A percentile compares a stretch with the other conserved stretches of the same genome.
Evolutionary conservation across 2,329 filamentous ascomycete species (phyloP).

Genomic region (Botrytis elliptica): DNA sequence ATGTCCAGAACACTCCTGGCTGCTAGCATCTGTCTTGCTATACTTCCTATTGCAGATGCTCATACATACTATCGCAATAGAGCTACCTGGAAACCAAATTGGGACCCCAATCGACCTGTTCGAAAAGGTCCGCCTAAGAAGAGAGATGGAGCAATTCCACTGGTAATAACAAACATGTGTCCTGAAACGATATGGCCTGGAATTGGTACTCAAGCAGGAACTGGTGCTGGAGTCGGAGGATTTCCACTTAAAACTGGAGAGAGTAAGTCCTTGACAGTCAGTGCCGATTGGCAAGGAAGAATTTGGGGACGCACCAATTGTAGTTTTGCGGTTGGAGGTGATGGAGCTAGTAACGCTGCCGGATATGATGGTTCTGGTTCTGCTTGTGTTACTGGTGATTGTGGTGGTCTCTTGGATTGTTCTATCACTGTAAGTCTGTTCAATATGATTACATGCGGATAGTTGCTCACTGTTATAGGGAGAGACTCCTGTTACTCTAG

Average conservation of each 20-base stretch:
- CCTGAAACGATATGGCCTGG: slow-evolving; percentile 72
- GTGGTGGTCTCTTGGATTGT: slow-evolving; percentile 68
- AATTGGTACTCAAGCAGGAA: slow-evolving; percentile 69
- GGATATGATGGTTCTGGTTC: slow-evolving; percentile 45
- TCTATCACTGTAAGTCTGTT: slow-evolving; percentile 58
- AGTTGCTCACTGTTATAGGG: slow-evolving; percentile 51
- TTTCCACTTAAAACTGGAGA: slow-evolving; percentile 63
- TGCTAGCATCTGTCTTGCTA: slow-evolving; percentile 25
- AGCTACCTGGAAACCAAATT: slow-evolving; percentile 17
- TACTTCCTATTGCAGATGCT: slow-evolving; percentile 26
- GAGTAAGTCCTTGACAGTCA: slow-evolving; percentile 62
- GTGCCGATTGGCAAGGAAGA: slow-evolving; percentile 74
- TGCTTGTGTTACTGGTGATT: slow-evolving; percentile 75
- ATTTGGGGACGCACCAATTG: slow-evolving; percentile 85
- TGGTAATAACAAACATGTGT: slow-evolving; percentile 72
- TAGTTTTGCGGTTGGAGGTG: slow-evolving; percentile 66
- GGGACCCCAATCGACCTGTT: slow-evolving; percentile 26
- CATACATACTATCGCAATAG: slow-evolving; percentile 20
- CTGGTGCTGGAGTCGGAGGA: slow-evolving; percentile 63
- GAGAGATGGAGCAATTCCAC: slow-evolving; percentile 49
- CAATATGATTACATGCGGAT: not conserved
- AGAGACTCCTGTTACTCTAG: slow-evolving; percentile 70
- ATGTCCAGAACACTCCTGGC: slow-evolving; percentile 21
- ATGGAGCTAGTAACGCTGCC: slow-evolving; percentile 46
- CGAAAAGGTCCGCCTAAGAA: slow-evolving; percentile 36